Evolutionary conservation across 1,284 basidiomycete species (phyloP).

Genomic region (Chalciporus sp.): DNA sequence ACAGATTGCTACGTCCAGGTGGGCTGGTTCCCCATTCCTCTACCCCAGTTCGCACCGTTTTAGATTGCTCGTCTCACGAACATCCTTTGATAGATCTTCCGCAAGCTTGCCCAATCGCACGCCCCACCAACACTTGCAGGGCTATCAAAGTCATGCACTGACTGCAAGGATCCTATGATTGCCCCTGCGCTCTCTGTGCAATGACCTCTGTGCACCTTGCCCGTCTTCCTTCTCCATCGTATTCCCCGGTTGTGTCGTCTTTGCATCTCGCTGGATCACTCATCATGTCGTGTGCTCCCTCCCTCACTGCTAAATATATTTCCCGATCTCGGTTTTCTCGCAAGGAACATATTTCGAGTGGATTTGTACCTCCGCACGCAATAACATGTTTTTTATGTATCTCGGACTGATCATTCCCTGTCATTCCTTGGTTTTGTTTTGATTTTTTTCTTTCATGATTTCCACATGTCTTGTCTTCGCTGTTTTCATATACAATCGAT

Average conservation of each 20-base stretch:
- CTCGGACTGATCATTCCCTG: background rate
- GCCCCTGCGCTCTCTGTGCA: conserved; percentile 21
- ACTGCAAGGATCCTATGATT: conserved; percentile 24
- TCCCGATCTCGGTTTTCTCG: conserved; percentile 14
- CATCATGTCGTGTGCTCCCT: conserved; percentile 16
- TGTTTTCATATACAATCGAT: conserved; percentile 7
- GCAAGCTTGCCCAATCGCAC: conserved; percentile 30
- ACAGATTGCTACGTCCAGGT: conserved; percentile 75
- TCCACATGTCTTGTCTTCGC: background rate
- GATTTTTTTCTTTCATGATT: conserved; percentile 5
- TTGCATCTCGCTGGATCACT: conserved; percentile 19
- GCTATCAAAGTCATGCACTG: conserved; percentile 21
- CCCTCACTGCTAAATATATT: conserved; percentile 13
- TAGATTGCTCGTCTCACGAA: background rate
- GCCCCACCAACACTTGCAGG: conserved; percentile 4
- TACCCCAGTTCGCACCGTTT: background rate
- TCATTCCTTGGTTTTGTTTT: conserved; percentile 17
- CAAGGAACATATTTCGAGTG: conserved; percentile 17
- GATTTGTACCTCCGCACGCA: conserved; percentile 14
- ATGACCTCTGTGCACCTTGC: conserved; percentile 15
- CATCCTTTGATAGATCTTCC: conserved; percentile 26
- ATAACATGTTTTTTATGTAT: conserved; percentile 8
- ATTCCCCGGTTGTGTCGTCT: background rate
- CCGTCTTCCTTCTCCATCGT: background rate
- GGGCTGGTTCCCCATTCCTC: conserved; percentile 15